phyloP scores from a whole-genome alignment of 495 filamentous ascomycete genomes.

The Zalerion maritima region DNA sequence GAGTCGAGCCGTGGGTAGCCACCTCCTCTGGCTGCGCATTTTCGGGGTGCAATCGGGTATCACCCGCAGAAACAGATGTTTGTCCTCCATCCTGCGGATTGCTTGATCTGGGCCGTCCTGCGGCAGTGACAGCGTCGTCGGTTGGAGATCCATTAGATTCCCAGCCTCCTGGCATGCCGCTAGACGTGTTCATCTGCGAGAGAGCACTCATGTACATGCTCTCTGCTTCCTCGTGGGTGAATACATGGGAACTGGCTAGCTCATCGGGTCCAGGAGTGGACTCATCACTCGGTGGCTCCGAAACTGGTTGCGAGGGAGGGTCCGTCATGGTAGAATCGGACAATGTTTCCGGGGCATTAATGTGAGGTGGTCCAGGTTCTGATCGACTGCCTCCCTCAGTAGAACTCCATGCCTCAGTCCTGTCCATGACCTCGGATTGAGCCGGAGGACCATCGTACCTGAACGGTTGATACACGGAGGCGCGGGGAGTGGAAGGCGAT shows the following conservation, averaged over 20 bases:
- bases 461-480: slow-evolving; percentile 19
- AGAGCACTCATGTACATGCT: slow-evolving; percentile 82
- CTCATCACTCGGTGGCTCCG: slow-evolving; percentile 3
- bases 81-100: too few relatives aligned
- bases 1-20: neutral
- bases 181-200: slow-evolving; percentile 22
- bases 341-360: slow-evolving; percentile 4
- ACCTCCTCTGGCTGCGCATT: too few relatives aligned
- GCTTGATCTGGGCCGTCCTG: too few relatives aligned
- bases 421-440: slow-evolving; percentile 18
- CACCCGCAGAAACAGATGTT: too few relatives aligned
- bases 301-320: slow-evolving; percentile 10
- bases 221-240: slow-evolving; percentile 81
- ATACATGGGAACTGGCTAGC: slow-evolving; percentile 60
- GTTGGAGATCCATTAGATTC: slow-evolving; percentile 31
- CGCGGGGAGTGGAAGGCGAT: slow-evolving; percentile 30
- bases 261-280: slow-evolving; percentile 24
- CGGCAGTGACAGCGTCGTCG: slow-evolving; percentile 1
- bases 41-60: too few relatives aligned
- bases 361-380: slow-evolving; percentile 20
- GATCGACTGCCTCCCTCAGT: slow-evolving; percentile 18
- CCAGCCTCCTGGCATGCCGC: slow-evolving; percentile 47
- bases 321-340: slow-evolving; percentile 9
- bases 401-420: slow-evolving; percentile 15
- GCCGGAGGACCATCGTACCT: slow-evolving; percentile 11